These are phyloP conservation scores for Cryptococcus amylolentus DNA, from an alignment of 1,284 basidiomycete genomes.

Conservation along the genomic window DNA sequence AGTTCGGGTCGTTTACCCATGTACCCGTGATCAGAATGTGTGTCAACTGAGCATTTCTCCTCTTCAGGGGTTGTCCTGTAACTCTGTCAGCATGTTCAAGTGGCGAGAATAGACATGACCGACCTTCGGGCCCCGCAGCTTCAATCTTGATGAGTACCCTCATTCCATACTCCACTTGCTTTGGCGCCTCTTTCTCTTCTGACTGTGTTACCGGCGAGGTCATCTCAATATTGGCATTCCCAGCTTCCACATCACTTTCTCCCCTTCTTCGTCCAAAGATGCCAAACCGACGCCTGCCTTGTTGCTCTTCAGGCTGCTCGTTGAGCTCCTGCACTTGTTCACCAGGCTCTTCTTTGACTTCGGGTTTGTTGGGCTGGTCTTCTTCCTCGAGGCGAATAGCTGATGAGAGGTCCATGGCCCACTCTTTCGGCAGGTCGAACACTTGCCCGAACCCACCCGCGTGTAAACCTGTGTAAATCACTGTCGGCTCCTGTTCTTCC, in stretches of 20 bases:
- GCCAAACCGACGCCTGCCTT: conserved; percentile 28
- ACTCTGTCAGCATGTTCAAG: not conserved
- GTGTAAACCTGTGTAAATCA: conserved; percentile 68
- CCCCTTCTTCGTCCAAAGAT: conserved; percentile 30
- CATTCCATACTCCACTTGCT: conserved; percentile 62
- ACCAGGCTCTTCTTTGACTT: conserved; percentile 10
- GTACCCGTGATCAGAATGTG: conserved; percentile 78
- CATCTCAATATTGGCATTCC: conserved; percentile 38
- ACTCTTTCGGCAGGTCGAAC: conserved; percentile 67
- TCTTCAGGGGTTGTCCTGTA: conserved; percentile 52
- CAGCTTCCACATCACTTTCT: conserved; percentile 29
- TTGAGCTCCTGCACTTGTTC: not conserved
- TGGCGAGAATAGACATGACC: conserved; percentile 35
- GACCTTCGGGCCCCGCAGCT: conserved; percentile 68
- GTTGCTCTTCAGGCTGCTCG: not conserved
- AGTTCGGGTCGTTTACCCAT: conserved; percentile 51
- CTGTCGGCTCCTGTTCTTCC: conserved; percentile 45
- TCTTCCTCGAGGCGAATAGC: conserved; percentile 34
- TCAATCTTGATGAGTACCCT: conserved; percentile 69
- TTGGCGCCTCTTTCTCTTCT: conserved; percentile 51
- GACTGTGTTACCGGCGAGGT: conserved; percentile 40
- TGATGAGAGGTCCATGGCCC: conserved; percentile 39
- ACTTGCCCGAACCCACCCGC: conserved; percentile 74
- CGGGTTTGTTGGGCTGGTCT: conserved; percentile 7
- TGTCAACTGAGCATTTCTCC: conserved; percentile 76